phyloP scores from a whole-genome alignment of 441 rosid species.

The Euphorbia schlechtendalii region DNA sequence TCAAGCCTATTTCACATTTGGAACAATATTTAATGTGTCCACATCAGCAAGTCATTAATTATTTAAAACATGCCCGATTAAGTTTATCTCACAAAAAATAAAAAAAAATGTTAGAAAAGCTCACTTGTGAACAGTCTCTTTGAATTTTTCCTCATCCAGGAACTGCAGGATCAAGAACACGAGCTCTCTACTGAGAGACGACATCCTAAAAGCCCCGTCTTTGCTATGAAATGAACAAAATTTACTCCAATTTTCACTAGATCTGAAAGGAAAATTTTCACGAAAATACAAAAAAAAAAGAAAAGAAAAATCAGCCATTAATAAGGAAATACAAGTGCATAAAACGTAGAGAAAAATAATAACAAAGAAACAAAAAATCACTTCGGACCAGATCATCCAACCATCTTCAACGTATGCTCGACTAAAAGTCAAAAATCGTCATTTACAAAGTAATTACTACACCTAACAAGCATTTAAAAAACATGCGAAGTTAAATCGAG shows the following conservation, averaged over 20 bases:
- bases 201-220: slow-evolving; percentile 53
- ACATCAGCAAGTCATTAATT: slow-evolving; percentile 13
- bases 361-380: neutral
- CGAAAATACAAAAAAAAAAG: slow-evolving; percentile 14
- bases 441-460: slow-evolving; percentile 19
- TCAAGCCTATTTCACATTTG: slow-evolving; percentile 60
- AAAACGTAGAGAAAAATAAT: neutral
- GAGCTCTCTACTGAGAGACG: slow-evolving; percentile 98
- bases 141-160: slow-evolving; percentile 96
- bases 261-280: slow-evolving; percentile 39
- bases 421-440: slow-evolving; percentile 19
- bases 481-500: slow-evolving; percentile 9
- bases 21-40: slow-evolving; percentile 16
- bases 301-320: slow-evolving; percentile 24
- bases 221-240: slow-evolving; percentile 27
- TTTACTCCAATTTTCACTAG: slow-evolving; percentile 39
- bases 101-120: slow-evolving; percentile 18
- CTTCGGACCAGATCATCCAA: slow-evolving; percentile 39
- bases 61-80: slow-evolving; percentile 10
- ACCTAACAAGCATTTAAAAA: slow-evolving; percentile 11
- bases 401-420: slow-evolving; percentile 16
- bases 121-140: slow-evolving; percentile 95
- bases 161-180: slow-evolving; percentile 97
- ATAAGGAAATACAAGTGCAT: neutral
- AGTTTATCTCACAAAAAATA: neutral